Evolutionary conservation across 495 filamentous ascomycete genomes (phyloP).

Genomic region (Tuber magnatum): DNA sequence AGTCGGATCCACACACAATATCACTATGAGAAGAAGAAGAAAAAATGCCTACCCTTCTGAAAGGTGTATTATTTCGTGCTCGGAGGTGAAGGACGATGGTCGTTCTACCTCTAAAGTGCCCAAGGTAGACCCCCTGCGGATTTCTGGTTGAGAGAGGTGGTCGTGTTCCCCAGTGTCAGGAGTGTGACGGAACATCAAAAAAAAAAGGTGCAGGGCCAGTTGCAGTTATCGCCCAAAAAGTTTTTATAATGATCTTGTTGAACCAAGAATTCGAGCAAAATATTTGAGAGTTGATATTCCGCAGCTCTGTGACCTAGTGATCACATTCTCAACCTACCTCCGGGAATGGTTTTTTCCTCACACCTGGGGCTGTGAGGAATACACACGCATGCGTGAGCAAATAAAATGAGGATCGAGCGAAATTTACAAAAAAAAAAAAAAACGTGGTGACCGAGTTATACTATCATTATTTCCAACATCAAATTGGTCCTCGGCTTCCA

Average conservation of each 20-base stretch:
- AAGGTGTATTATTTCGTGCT: neutral
- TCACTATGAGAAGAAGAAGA: neutral
- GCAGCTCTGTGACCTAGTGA: too few relatives aligned
- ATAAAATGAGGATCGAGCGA: neutral
- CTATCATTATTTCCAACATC: neutral
- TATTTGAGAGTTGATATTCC: neutral
- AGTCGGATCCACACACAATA: neutral
- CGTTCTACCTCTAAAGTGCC: neutral
- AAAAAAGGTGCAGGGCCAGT: neutral
- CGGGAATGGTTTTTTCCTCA: neutral
- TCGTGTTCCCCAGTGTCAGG: neutral
- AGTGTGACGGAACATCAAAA: neutral
- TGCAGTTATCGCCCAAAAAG: neutral
- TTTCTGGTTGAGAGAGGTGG: neutral
- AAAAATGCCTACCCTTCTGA: neutral
- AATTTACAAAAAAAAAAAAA: neutral
- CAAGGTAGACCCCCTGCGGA: neutral
- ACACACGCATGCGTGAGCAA: neutral
- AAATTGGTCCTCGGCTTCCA: neutral
- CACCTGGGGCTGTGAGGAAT: neutral
- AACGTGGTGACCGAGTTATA: too few relatives aligned
- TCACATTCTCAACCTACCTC: neutral
- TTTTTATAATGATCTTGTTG: neutral
- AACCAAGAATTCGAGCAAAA: neutral
- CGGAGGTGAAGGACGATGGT: neutral